Evolutionary conservation across 2,329 filamentous ascomycete species (phyloP).

Genomic region (Didymella glomerata): DNA sequence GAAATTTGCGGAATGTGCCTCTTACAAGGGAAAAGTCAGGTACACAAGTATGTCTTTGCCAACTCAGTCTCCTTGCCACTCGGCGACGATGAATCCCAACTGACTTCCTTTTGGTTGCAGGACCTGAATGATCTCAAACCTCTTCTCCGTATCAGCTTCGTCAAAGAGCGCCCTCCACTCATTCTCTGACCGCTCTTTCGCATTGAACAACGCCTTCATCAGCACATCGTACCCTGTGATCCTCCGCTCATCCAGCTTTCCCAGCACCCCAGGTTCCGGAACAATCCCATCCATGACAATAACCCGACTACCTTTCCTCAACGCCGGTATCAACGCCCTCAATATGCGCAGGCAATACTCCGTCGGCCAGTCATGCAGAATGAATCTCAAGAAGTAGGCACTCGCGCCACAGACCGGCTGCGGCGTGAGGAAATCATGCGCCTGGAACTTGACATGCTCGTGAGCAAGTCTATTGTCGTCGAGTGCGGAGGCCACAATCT

Average conservation of each 20-base stretch:
- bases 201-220: not conserved
- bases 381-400: not conserved
- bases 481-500: not conserved
- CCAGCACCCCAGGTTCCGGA: not conserved
- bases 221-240: not conserved
- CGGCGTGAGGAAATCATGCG: not conserved
- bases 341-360: not conserved
- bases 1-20: no score
- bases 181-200: not conserved
- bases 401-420: not conserved
- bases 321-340: not conserved
- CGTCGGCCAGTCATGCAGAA: not conserved
- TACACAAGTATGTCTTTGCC: no score
- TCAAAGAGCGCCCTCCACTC: not conserved
- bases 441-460: not conserved
- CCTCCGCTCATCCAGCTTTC: not conserved
- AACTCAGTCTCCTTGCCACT: not conserved
- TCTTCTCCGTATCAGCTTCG: not conserved
- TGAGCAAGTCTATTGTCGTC: not conserved
- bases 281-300: not conserved
- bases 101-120: not conserved
- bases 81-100: not conserved
- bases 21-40: no score
- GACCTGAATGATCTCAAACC: not conserved
- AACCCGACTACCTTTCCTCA: not conserved